Evolutionary conservation across 129 eudicot species (phyloP), one percentile per base, ranked within the genome.

Genomic region (Saposhnikovia divaricata): DNA sequence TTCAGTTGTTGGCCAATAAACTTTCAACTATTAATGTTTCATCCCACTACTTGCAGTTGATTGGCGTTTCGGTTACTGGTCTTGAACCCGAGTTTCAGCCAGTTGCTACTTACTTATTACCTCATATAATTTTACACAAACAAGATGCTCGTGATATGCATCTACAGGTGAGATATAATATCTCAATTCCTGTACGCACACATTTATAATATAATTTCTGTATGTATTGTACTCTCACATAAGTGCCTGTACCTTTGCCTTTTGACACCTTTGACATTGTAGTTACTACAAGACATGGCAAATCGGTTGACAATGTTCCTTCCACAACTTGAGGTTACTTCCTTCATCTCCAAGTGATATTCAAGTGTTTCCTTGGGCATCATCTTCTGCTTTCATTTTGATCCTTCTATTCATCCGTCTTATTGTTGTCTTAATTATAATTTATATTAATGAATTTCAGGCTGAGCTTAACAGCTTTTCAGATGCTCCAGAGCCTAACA

Each of bases 241-340:
- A 53, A 80, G 65, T 79, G n/a, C 47, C 77, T 76, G 55, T 1
- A 18, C 19, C 39, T 61, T 78, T 27, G 57, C 44, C 28, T 51
- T 83, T 81, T 86, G 80, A 82, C 76, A 66, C 80, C 84, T 74
- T 53, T 53, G 79, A 57, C 83, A 78, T 83, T 87, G 84, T 88
- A 95, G 98, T 87, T 95, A 89, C 97, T 95, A 82, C 98, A 95
- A 92, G 98, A 95, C 80, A 80, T 95, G 89, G 85, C 97, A 31
- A 85, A 80, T 40, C 89, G 98, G 75, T 85, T 95, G 86, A 91
- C 84, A 51, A 80, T 76, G 46, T 95, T 88, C 85, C 89, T 90
- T 90, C 97, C 97, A 53, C 96, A 92, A 47, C 89, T 95, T 79
- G 98, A 95, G 97, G 98, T 95, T 84, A 77, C 69, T 38, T 43